These are phyloP conservation scores for Vaccinium macrocarpon DNA, from an alignment of 148 eudicot genomes.

Conservation along the genomic window DNA sequence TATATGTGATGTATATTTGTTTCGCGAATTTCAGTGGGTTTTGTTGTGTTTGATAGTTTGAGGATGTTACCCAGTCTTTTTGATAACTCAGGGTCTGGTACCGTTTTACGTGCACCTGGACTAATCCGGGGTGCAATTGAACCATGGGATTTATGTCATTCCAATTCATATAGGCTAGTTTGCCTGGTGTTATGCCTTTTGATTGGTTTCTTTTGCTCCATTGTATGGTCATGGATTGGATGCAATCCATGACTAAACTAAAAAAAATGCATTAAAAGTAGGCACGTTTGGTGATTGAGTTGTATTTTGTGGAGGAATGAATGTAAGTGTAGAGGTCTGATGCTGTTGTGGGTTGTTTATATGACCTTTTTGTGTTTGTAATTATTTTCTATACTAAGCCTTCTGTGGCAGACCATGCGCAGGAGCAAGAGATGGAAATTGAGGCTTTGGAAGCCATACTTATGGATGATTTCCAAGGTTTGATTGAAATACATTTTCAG, in stretches of 20 bases:
- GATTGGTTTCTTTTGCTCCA: neutral
- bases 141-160: neutral
- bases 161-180: slow-evolving; percentile 4
- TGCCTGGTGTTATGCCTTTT: neutral
- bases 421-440: slow-evolving; percentile 93
- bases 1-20: neutral
- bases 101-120: too few species aligned
- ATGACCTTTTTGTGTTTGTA: neutral
- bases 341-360: neutral
- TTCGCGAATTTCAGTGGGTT: neutral
- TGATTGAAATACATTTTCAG: neutral
- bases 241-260: neutral
- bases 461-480: slow-evolving; percentile 82
- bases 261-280: neutral
- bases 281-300: neutral
- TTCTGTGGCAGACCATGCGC: slow-evolving; percentile 55
- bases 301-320: neutral
- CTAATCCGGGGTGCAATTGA: neutral
- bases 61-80: neutral
- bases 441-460: slow-evolving; percentile 92
- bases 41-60: neutral
- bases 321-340: neutral
- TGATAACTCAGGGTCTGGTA: too few species aligned
- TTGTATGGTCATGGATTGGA: neutral
- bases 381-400: neutral